A percentile compares a stretch with the other conserved stretches of the same genome.
phyloP scores from a whole-genome alignment of 2,329 filamentous ascomycete species.

The Penicillium sp. region DNA sequence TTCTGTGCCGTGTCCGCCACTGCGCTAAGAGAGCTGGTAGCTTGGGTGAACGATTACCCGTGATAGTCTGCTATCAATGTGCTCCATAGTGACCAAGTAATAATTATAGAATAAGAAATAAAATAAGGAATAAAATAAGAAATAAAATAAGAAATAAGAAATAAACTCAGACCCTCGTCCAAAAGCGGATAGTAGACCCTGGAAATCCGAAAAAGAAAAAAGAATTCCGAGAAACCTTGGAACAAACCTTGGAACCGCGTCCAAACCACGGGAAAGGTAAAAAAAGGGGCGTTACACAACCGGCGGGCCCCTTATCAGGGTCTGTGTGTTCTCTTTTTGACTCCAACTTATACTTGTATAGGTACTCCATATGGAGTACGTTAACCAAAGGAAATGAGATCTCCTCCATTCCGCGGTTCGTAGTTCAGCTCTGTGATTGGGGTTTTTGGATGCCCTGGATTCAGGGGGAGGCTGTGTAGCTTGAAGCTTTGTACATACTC shows the following conservation, averaged over 20 bases:
- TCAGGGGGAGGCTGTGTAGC: slow-evolving; percentile 28
- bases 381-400: not conserved
- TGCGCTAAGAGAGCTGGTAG: not conserved
- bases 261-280: slow-evolving; percentile 1
- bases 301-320: slow-evolving; percentile 13
- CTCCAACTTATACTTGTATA: not conserved
- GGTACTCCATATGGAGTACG: not conserved
- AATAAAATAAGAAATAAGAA: slow-evolving; percentile 1
- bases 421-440: slow-evolving; percentile 1
- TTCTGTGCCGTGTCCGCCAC: slow-evolving; percentile 14
- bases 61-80: not conserved
- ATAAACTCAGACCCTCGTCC: slow-evolving; percentile 12
- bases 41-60: not conserved
- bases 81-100: not conserved
- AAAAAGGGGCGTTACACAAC: slow-evolving; percentile 7
- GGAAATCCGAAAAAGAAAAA: slow-evolving; percentile 16
- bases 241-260: not conserved
- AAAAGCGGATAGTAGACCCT: slow-evolving; percentile 15
- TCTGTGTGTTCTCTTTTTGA: slow-evolving; percentile 13
- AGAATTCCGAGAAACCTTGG: not conserved
- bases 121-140: not conserved
- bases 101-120: not conserved
- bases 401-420: slow-evolving; percentile 18
- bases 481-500: slow-evolving; percentile 4
- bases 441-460: slow-evolving; percentile 6